These are phyloP conservation scores for Cicer chorassanicum DNA, from an alignment of 306 rosid species.

Conservation along the genomic window DNA sequence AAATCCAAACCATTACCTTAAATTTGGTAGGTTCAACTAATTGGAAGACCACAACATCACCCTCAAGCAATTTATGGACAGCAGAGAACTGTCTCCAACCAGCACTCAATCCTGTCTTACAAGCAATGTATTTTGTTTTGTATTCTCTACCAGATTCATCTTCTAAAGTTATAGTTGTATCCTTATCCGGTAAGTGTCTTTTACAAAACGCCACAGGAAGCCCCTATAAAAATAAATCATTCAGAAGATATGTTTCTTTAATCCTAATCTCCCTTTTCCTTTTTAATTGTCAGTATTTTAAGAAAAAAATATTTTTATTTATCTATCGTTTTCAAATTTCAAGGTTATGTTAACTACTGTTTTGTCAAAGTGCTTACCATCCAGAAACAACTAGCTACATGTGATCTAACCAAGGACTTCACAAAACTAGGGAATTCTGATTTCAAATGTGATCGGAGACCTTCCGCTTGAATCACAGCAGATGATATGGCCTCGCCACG, in stretches of 20 bases:
- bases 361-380: constrained; percentile 60
- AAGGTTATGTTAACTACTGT: neutral
- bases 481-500: constrained; percentile 77
- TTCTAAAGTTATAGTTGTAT: constrained; percentile 68
- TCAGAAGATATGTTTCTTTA: constrained; percentile 27
- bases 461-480: constrained; percentile 76
- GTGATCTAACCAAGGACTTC: constrained; percentile 87
- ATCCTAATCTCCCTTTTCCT: neutral
- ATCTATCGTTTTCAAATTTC: neutral
- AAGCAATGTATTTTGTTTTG: constrained; percentile 75
- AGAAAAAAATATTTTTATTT: neutral
- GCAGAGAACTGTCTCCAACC: constrained; percentile 97
- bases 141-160: constrained; percentile 77
- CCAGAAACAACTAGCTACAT: constrained; percentile 89
- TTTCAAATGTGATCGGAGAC: constrained; percentile 58
- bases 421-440: constrained; percentile 75
- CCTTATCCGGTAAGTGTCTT: constrained; percentile 68
- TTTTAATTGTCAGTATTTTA: neutral
- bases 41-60: constrained; percentile 87
- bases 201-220: constrained; percentile 80
- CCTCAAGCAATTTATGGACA: constrained; percentile 80
- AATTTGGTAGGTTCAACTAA: constrained; percentile 81
- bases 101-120: constrained; percentile 84
- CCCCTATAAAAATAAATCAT: constrained; percentile 54
- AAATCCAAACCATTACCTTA: constrained; percentile 58